Base-by-base conservation (phyloP, 306 rosid species). In the Corylus americana region DNA sequence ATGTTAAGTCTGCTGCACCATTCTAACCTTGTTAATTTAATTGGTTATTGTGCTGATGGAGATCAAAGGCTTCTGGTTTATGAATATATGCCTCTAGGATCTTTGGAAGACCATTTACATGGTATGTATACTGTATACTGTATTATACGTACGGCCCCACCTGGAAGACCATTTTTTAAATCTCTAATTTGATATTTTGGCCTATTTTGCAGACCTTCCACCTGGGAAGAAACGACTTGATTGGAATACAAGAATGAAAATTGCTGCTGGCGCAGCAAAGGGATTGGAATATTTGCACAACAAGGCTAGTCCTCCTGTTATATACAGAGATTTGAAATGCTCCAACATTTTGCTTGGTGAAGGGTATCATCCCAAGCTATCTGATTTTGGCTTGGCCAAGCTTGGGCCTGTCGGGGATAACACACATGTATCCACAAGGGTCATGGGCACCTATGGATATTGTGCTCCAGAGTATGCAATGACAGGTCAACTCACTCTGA, bases 41-140 rank as follows among this genome's bases (percentile, higher is more conserved):
- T 88, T 70, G 98, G 98, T 74, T 94, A 94, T 83, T 94, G 98
- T 81, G 97, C 94, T 79, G 98, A 92, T 80, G 98, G 97, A 78
- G 97, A 92, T 88, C 98, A 92, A 82, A 91, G 98, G 93, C 97
- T 94, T 80, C 89, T 94, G 64, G 91, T 94, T 84, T 94, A 94
- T 83, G 97, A 94, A 82, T 92, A 82, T 77, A 94, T 94, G 98
- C 82, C 97, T 27, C 83, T 94, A 67, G 98, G 98, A 81, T 90
- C 95, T 75, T 88, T 94, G 88, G 98, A 92, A 79, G 98, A 91
- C 77, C 98, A 95, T 87, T 87, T 95, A 74, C 89, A 91, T 70
- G 97, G 98, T 92, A 90, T 70, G 45, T 61, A 17, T 74, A 16
- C 70, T 74, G 58, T 27, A 25, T 54, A 16, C 70, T 74, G 58